Percentiles rank a stretch among this genome's conserved stretches.
Conservation (phyloP, 2,329 filamentous ascomycete species). For the Fusarium mundagurra region DNA sequence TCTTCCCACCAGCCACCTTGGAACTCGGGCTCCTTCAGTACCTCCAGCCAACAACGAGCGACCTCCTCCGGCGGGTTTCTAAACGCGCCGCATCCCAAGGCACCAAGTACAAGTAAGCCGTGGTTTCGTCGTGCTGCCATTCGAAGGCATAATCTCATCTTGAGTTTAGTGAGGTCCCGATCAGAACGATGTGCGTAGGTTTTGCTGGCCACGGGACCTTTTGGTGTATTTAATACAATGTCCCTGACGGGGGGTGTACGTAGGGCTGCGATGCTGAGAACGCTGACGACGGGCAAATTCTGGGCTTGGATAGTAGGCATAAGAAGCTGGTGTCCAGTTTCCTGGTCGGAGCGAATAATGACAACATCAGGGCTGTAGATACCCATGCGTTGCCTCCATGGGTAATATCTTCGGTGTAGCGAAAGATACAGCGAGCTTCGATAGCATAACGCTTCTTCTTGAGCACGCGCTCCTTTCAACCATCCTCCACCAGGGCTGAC, state of each 20-base stretch:
- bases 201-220: slow-evolving; percentile 40
- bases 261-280: slow-evolving; percentile 69
- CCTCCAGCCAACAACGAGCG: slow-evolving; percentile 69
- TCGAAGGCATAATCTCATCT: slow-evolving; percentile 70
- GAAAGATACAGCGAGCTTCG: slow-evolving; percentile 64
- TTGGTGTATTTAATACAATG: slow-evolving; percentile 22
- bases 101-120: slow-evolving; percentile 70
- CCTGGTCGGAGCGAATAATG: slow-evolving; percentile 63
- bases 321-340: slow-evolving; percentile 58
- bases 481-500: slow-evolving; percentile 70
- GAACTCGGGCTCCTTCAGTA: slow-evolving; percentile 70
- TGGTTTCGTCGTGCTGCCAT: slow-evolving; percentile 67
- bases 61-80: slow-evolving; percentile 69
- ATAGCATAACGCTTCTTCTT: slow-evolving; percentile 76
- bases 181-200: slow-evolving; percentile 56
- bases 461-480: slow-evolving; percentile 68
- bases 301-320: slow-evolving; percentile 44
- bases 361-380: slow-evolving; percentile 71
- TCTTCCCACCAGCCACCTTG: slow-evolving; percentile 70
- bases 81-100: slow-evolving; percentile 76
- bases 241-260: slow-evolving; percentile 50
- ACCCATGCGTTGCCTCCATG: slow-evolving; percentile 58
- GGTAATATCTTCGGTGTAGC: slow-evolving; percentile 61
- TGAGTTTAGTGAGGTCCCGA: slow-evolving; percentile 66
- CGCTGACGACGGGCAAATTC: slow-evolving; percentile 63